Evolutionary conservation across 1,284 basidiomycete species (phyloP).

Genomic region (Apiotrichum veenhuisii): DNA sequence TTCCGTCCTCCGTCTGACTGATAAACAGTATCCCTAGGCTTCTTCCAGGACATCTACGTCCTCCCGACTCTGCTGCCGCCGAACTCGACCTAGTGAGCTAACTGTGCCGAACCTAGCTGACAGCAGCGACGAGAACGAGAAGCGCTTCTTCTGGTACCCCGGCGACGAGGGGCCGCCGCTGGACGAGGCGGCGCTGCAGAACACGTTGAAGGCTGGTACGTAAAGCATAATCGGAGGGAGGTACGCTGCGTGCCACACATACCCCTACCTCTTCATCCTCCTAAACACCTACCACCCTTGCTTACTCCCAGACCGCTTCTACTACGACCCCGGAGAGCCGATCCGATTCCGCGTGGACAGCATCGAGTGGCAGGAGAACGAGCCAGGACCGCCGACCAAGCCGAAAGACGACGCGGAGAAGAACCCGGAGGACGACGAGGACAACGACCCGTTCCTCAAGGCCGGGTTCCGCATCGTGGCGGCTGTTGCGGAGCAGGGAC

Average conservation of each 20-base stretch:
- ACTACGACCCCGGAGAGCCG: conserved; percentile 75
- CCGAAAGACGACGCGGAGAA: conserved; percentile 17
- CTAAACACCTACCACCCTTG: not conserved
- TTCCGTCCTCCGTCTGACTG: not conserved
- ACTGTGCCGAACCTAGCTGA: not conserved
- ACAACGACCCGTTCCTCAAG: conserved; percentile 12
- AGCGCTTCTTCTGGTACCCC: conserved; percentile 75
- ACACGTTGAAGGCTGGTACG: conserved; percentile 46
- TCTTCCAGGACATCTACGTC: conserved; percentile 93
- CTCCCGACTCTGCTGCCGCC: conserved; percentile 62
- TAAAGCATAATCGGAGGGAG: not conserved
- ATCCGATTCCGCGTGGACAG: conserved; percentile 83
- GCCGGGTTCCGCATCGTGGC: conserved; percentile 47
- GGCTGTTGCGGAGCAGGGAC: conserved; percentile 82
- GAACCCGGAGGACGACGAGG: conserved; percentile 51
- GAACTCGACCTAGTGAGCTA: conserved; percentile 31
- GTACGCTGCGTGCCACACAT: too few relatives aligned
- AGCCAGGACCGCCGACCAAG: conserved; percentile 65
- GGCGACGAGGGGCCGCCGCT: conserved; percentile 50
- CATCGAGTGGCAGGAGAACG: conserved; percentile 85
- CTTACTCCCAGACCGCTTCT: conserved; percentile 62
- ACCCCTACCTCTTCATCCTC: too few relatives aligned
- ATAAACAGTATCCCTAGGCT: conserved; percentile 71
- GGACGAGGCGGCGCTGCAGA: conserved; percentile 58
- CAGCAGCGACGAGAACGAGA: conserved; percentile 52